Conservation (phyloP, 2,329 filamentous ascomycete species). For the Aureobasidium sp. region DNA sequence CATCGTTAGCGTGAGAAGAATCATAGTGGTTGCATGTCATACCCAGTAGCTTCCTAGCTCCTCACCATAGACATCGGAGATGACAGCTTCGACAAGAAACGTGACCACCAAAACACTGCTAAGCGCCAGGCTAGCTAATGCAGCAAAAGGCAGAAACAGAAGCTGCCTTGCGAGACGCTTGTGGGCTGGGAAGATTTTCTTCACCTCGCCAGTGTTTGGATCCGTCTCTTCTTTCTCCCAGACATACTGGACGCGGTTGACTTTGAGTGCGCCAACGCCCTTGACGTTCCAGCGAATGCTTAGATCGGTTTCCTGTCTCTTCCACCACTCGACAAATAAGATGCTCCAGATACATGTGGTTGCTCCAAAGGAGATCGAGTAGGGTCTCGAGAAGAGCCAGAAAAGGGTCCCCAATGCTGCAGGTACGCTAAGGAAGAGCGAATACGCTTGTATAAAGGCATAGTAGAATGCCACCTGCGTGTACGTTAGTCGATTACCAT, state of each 20-base stretch:
- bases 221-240: not conserved
- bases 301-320: not conserved
- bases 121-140: not conserved
- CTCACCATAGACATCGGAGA: not conserved
- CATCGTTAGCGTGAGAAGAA: not conserved
- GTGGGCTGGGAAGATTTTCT: not conserved
- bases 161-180: not conserved
- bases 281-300: constrained; percentile 6
- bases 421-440: not conserved
- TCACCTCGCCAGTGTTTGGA: not conserved
- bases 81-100: not conserved
- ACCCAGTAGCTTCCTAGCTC: not conserved
- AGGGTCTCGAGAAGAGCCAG: not conserved
- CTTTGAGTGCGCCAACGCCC: not conserved
- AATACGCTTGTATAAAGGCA: constrained; percentile 1
- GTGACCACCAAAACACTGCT: not conserved
- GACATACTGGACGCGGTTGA: not conserved
- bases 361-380: not conserved
- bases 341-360: not conserved
- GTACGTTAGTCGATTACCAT: not conserved
- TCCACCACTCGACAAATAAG: constrained; percentile 6
- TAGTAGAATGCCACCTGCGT: not conserved
- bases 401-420: not conserved
- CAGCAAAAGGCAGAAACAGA: not conserved
- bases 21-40: not conserved